Conservation (phyloP, 768 basidiomycete genomes). For the Galerina sulciceps region DNA sequence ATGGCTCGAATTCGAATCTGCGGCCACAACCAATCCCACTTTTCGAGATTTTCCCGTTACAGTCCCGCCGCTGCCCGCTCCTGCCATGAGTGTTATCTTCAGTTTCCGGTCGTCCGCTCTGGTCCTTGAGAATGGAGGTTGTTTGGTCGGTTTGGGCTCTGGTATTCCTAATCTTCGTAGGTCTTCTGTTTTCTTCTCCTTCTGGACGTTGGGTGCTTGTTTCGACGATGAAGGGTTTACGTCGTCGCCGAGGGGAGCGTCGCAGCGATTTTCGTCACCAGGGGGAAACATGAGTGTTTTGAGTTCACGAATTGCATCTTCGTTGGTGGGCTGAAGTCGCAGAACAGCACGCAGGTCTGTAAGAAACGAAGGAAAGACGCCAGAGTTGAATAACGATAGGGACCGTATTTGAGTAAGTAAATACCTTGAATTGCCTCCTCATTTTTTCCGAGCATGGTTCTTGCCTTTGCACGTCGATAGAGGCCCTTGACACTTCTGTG, state of each 20-base stretch:
- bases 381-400: background rate
- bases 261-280: constrained; percentile 15
- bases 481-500: constrained; percentile 73
- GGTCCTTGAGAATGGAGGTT: constrained; percentile 56
- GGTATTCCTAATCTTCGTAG: constrained; percentile 39
- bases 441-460: constrained; percentile 57
- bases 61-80: background rate
- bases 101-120: constrained; percentile 56
- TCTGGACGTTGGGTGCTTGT: constrained; percentile 13
- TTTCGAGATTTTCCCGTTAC: constrained; percentile 10
- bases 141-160: constrained; percentile 45
- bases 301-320: constrained; percentile 64
- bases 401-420: background rate
- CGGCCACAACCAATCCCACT: background rate
- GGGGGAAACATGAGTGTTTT: constrained; percentile 38
- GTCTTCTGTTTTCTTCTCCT: constrained; percentile 21
- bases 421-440: constrained; percentile 68
- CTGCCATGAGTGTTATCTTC: constrained; percentile 47
- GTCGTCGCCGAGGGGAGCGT: constrained; percentile 11
- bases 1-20: background rate
- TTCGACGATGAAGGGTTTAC: constrained; percentile 29
- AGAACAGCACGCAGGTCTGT: constrained; percentile 66
- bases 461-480: constrained; percentile 70
- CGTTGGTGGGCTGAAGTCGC: constrained; percentile 64
- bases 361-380: background rate